Evolutionary conservation across 2,329 filamentous ascomycete genomes (phyloP).

Genomic region (Aspergillus floridensis): DNA sequence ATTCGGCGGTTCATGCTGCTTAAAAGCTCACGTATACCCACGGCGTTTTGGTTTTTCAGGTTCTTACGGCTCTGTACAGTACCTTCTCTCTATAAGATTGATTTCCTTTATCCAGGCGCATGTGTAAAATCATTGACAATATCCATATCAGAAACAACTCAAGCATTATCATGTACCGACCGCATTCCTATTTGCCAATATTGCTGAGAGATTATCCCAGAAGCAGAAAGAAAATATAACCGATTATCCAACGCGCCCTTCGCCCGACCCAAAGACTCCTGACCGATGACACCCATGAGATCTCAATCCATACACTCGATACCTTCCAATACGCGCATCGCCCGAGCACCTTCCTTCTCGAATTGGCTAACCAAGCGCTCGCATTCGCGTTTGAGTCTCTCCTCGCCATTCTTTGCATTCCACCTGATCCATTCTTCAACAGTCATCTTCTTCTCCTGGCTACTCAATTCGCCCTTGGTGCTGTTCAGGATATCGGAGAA

Average conservation of each 20-base stretch:
- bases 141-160: not conserved
- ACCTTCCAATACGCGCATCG: conserved; percentile 73
- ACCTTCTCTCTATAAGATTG: not conserved
- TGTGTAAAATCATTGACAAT: not conserved
- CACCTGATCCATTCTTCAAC: conserved; percentile 89
- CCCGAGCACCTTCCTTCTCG: conserved; percentile 76
- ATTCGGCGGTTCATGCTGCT: conserved; percentile 4
- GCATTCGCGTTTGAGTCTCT: conserved; percentile 73
- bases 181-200: conserved; percentile 15
- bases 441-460: conserved; percentile 81
- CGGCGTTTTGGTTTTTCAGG: conserved; percentile 15
- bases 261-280: conserved; percentile 14
- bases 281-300: conserved; percentile 4
- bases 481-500: conserved; percentile 50
- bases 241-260: conserved; percentile 19
- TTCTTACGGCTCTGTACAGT: not conserved
- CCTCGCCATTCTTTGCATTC: conserved; percentile 77
- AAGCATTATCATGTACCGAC: conserved; percentile 7
- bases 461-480: conserved; percentile 62
- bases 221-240: conserved; percentile 16
- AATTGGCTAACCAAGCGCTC: conserved; percentile 80
- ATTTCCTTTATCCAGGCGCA: not conserved
- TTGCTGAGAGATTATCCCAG: conserved; percentile 17
- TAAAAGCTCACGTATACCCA: conserved; percentile 23
- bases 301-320: conserved; percentile 54